Conservation (phyloP, 345 rosid genomes). For the Eucalyptus microcorys region DNA sequence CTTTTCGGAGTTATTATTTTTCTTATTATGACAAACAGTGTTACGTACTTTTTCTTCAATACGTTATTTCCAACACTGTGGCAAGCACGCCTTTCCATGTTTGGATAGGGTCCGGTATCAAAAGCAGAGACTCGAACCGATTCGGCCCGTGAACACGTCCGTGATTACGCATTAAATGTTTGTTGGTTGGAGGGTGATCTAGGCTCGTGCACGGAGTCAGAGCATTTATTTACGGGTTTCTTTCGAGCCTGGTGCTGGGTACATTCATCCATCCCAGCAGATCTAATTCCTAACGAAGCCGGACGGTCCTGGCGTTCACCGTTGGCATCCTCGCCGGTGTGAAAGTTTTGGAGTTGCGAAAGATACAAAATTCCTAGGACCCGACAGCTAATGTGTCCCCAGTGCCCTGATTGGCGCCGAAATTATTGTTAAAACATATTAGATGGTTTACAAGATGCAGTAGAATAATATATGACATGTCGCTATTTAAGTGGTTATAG, state of each 20-base stretch:
- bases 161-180: background rate
- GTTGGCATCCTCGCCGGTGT: background rate
- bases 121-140: background rate
- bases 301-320: background rate
- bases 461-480: background rate
- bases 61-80: background rate
- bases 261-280: background rate
- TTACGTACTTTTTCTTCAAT: background rate
- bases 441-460: background rate
- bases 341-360: background rate
- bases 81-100: background rate
- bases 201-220: background rate
- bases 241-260: background rate
- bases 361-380: background rate
- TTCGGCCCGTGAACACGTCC: accelerated
- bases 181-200: background rate
- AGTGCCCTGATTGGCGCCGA: background rate
- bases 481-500: background rate
- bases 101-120: background rate
- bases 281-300: background rate
- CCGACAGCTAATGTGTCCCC: background rate
- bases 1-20: too few relatives aligned
- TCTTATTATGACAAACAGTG: too few relatives aligned
- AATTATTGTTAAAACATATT: background rate
- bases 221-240: background rate